phyloP scores from a whole-genome alignment of 768 basidiomycete species.

The Asterophora lycoperdoides region DNA sequence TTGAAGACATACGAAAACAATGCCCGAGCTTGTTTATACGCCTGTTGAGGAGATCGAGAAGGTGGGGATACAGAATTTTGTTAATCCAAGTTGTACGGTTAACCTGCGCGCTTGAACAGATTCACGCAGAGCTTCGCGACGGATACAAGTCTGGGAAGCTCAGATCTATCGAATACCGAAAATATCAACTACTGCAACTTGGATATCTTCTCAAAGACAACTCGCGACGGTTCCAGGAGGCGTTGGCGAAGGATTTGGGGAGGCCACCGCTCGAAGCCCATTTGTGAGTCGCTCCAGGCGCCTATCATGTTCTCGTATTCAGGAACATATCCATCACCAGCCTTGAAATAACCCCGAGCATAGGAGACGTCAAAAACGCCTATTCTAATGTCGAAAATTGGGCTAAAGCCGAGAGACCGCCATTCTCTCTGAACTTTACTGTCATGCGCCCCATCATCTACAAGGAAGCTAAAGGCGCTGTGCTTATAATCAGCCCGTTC shows the following conservation, averaged over 20 bases:
- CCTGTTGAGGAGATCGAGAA: constrained; percentile 50
- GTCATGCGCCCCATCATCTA: constrained; percentile 60
- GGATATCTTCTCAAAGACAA: constrained; percentile 77
- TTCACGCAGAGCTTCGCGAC: constrained; percentile 49
- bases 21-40: constrained; percentile 40
- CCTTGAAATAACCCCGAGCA: constrained; percentile 53
- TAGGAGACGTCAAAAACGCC: constrained; percentile 49
- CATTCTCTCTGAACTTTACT: constrained; percentile 52
- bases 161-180: constrained; percentile 62
- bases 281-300: constrained; percentile 30
- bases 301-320: background rate
- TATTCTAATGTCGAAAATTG: constrained; percentile 69
- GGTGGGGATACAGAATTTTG: constrained; percentile 23
- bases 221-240: constrained; percentile 48
- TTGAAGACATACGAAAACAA: background rate
- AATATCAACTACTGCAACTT: constrained; percentile 71
- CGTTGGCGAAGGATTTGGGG: constrained; percentile 60
- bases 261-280: constrained; percentile 56
- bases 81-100: background rate
- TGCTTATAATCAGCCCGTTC: constrained; percentile 68
- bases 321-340: constrained; percentile 30
- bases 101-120: constrained; percentile 31
- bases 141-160: constrained; percentile 65
- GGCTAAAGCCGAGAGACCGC: constrained; percentile 58
- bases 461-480: constrained; percentile 75